Conservation (phyloP, 768 basidiomycete species). For the Agaricus subrufescens region DNA sequence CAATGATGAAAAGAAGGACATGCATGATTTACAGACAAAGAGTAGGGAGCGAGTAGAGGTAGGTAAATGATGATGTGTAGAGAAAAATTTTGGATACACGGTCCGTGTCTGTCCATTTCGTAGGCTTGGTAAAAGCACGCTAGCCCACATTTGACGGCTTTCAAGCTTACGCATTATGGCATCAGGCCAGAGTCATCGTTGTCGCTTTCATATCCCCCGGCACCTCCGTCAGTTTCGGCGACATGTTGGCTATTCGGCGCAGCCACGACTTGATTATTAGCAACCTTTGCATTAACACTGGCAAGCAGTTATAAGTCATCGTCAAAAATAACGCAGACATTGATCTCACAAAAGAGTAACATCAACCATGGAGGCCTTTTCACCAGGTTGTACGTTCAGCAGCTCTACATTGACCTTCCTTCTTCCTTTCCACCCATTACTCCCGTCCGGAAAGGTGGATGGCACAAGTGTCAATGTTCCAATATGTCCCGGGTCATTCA, state of each 20-base stretch:
- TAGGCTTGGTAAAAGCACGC: too few species aligned
- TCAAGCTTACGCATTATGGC: too few species aligned
- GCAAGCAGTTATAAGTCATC: background rate
- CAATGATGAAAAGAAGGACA: too few species aligned
- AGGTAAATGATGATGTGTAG: too few species aligned
- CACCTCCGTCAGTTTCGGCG: slow-evolving; percentile 3
- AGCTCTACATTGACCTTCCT: slow-evolving; percentile 66
- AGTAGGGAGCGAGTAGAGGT: too few species aligned
- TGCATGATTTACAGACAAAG: too few species aligned
- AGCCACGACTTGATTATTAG: slow-evolving; percentile 58
- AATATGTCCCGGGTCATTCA: slow-evolving; percentile 57
- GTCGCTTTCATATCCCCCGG: slow-evolving; percentile 8
- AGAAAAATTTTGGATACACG: too few species aligned
- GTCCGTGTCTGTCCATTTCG: too few species aligned
- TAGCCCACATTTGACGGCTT: too few species aligned
- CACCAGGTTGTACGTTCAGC: slow-evolving; percentile 41
- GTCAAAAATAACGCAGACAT: background rate
- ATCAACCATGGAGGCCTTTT: slow-evolving; percentile 61
- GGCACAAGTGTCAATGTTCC: slow-evolving; percentile 53
- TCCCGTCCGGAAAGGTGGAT: slow-evolving; percentile 64
- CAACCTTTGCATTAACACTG: slow-evolving; percentile 74
- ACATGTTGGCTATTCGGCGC: slow-evolving; percentile 18
- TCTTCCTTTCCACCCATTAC: slow-evolving; percentile 82
- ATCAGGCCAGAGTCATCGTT: background rate
- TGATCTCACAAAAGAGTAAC: slow-evolving; percentile 66